A percentile compares a stretch with the other conserved stretches of the same genome.
Evolutionary conservation across 2,329 filamentous ascomycete genomes (phyloP).

Genomic region (Xylogone sp.): DNA sequence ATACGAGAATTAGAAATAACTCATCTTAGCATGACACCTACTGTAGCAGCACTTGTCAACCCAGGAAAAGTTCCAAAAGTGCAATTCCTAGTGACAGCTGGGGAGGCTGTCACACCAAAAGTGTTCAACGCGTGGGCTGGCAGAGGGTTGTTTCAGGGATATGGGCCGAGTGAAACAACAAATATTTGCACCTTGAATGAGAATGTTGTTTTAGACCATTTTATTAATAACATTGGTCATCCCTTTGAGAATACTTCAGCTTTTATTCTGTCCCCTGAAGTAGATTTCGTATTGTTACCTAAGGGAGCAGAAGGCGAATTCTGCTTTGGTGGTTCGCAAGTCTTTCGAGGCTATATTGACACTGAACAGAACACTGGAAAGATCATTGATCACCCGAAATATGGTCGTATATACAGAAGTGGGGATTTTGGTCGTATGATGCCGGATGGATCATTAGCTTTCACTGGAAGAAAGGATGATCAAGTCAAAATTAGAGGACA

Average conservation of each 20-base stretch:
- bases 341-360: slow-evolving; percentile 71
- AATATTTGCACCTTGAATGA: slow-evolving; percentile 78
- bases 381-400: slow-evolving; percentile 64
- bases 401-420: slow-evolving; percentile 74
- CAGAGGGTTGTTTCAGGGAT: slow-evolving; percentile 70
- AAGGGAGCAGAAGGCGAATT: slow-evolving; percentile 75
- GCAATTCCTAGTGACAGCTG: slow-evolving; percentile 73
- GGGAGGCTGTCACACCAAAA: slow-evolving; percentile 71
- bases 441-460: slow-evolving; percentile 69
- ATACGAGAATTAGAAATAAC: slow-evolving; percentile 65
- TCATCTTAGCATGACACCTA: slow-evolving; percentile 82
- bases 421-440: slow-evolving; percentile 81
- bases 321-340: slow-evolving; percentile 82
- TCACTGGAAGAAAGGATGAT: slow-evolving; percentile 70
- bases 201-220: slow-evolving; percentile 52
- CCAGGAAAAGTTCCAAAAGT: slow-evolving; percentile 67
- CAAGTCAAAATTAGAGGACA: slow-evolving; percentile 82
- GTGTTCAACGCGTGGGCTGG: slow-evolving; percentile 68
- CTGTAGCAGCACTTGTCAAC: slow-evolving; percentile 72
- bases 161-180: slow-evolving; percentile 81
- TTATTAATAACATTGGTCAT: slow-evolving; percentile 72
- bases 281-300: slow-evolving; percentile 53
- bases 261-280: slow-evolving; percentile 34
- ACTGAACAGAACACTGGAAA: slow-evolving; percentile 58
- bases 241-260: slow-evolving; percentile 70